Evolutionary conservation across 208 protist genomes (phyloP).

Genomic region (Herpetomonas tarakana): DNA sequence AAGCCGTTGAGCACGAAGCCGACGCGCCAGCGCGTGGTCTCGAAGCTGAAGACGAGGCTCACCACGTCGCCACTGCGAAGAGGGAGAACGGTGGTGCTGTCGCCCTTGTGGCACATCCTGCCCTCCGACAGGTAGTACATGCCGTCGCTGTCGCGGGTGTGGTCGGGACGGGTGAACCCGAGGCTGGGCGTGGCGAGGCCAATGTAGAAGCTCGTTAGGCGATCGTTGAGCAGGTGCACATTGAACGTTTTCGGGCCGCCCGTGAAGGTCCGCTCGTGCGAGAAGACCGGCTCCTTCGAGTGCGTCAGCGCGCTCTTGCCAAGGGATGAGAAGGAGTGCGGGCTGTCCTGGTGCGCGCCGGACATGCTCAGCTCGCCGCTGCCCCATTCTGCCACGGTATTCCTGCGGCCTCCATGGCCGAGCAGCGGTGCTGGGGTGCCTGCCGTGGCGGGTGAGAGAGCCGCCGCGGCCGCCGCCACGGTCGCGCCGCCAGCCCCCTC

Average conservation of each 20-base stretch:
- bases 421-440: neutral
- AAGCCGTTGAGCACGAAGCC: constrained; percentile 44
- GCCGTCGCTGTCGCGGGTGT: constrained; percentile 14
- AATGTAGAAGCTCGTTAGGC: constrained; percentile 20
- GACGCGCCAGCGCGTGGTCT: constrained; percentile 29
- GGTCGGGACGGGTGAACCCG: constrained; percentile 11
- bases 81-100: constrained; percentile 23
- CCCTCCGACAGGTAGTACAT: constrained; percentile 38
- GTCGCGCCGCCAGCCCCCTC: neutral
- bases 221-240: constrained; percentile 20
- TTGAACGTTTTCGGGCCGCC: constrained; percentile 8
- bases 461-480: neutral
- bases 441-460: too few species aligned
- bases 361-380: neutral
- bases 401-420: too few species aligned
- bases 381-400: too few species aligned
- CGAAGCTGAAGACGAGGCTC: constrained; percentile 41
- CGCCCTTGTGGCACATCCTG: constrained; percentile 20
- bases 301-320: neutral
- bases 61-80: constrained; percentile 43
- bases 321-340: constrained; percentile 16
- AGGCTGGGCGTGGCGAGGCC: constrained; percentile 23
- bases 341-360: constrained; percentile 6
- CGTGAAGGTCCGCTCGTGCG: neutral
- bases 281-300: constrained; percentile 19